A percentile compares a stretch with the other conserved stretches of the same genome.
These are phyloP conservation scores for Protomyces macrosporus DNA, from an alignment of 1,139 yeast genomes.

Conservation along the genomic window DNA sequence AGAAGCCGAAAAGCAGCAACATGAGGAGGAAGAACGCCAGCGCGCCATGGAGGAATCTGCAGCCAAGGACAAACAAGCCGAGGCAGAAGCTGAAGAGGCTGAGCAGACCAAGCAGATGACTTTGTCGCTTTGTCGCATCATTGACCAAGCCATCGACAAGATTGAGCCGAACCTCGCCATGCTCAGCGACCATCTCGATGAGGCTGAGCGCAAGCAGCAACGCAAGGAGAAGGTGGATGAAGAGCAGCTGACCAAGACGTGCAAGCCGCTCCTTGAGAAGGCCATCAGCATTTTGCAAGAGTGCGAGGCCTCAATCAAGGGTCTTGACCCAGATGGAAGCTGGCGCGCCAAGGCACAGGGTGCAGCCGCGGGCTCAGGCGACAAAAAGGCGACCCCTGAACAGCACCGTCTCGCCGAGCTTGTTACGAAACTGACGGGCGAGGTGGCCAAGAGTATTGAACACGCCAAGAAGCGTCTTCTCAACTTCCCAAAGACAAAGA, in stretches of 20 bases:
- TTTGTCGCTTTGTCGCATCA: not conserved
- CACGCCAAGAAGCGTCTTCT: not conserved
- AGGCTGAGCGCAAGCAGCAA: not conserved
- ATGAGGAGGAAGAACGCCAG: not conserved
- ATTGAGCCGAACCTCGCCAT: not conserved
- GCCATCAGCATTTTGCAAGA: not conserved
- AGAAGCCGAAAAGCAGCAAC: not conserved
- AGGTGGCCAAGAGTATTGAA: not conserved
- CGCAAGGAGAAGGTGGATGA: not conserved
- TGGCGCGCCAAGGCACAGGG: not conserved
- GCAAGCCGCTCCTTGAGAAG: not conserved
- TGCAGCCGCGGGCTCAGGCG: not conserved
- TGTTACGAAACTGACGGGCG: not conserved
- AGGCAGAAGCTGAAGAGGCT: not conserved
- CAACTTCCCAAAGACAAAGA: not conserved
- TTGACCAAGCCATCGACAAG: not conserved
- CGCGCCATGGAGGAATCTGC: not conserved
- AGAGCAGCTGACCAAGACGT: not conserved
- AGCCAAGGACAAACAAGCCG: not conserved
- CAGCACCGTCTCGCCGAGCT: not conserved
- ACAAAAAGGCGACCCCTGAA: not conserved
- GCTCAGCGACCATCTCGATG: not conserved
- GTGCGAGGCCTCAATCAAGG: not conserved
- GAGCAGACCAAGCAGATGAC: not conserved
- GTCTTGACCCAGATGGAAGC: not conserved